These are phyloP conservation scores for Prorocentrum cordatum DNA, from an alignment of 169 alveolate species.

Conservation along the genomic window DNA sequence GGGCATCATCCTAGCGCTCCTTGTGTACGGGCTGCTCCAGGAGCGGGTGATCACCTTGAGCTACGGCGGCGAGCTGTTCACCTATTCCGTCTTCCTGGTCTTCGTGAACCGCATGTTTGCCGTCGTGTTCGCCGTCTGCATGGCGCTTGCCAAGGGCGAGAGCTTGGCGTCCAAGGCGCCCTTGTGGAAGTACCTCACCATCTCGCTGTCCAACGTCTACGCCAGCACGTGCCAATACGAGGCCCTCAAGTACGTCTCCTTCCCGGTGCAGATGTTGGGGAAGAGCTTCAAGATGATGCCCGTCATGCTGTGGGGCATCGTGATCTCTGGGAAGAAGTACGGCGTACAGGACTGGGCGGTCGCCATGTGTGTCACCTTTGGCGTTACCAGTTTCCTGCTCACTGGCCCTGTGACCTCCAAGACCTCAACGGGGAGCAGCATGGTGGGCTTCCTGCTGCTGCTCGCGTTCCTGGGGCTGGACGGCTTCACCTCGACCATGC, in stretches of 20 bases:
- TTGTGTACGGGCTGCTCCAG: conserved; percentile 42
- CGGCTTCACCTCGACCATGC: conserved; percentile 41
- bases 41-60: neutral
- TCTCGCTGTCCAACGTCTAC: conserved; percentile 46
- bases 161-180: neutral
- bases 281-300: conserved; percentile 68
- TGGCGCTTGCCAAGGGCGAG: conserved; percentile 8
- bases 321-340: conserved; percentile 24
- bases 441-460: neutral
- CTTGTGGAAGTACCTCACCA: conserved; percentile 26
- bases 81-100: conserved; percentile 28
- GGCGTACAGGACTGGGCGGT: conserved; percentile 19
- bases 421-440: neutral
- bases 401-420: conserved; percentile 31
- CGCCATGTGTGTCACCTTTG: conserved; percentile 30
- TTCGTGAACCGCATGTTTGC: conserved; percentile 33
- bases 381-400: conserved; percentile 33
- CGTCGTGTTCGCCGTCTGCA: conserved; percentile 8
- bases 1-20: conserved; percentile 14
- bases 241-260: conserved; percentile 21
- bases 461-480: neutral
- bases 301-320: conserved; percentile 52
- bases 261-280: neutral
- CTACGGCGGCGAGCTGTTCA: neutral
- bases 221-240: conserved; percentile 63